Evolutionary conservation across 2,329 filamentous ascomycete genomes (phyloP).

Genomic region (Sarocladium kiliense): DNA sequence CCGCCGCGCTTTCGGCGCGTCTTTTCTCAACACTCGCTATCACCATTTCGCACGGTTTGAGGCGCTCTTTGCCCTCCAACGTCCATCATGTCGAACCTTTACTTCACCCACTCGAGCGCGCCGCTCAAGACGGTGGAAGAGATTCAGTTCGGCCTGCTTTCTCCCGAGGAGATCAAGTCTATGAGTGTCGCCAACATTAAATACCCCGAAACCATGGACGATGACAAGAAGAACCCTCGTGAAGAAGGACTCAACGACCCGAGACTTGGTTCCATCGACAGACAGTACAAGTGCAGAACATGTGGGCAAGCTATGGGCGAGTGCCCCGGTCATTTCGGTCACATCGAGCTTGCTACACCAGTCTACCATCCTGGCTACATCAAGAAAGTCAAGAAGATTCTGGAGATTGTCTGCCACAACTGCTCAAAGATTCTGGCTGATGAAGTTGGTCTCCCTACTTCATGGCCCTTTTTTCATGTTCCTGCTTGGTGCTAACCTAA

Average conservation of each 20-base stretch:
- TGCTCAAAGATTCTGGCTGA: conserved; percentile 97
- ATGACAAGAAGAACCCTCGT: conserved; percentile 84
- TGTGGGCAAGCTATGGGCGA: conserved; percentile 94
- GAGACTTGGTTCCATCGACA: conserved; percentile 91
- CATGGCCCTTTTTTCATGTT: conserved; percentile 43
- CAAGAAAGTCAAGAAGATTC: conserved; percentile 97
- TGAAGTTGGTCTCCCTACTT: conserved; percentile 77
- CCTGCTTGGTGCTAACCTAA: conserved; percentile 54
- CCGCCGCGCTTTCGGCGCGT: conserved; percentile 14
- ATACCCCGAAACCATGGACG: conserved; percentile 99
- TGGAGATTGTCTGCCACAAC: conserved; percentile 98
- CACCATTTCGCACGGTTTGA: conserved; percentile 15
- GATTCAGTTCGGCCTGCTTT: conserved; percentile 97
- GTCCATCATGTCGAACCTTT: conserved; percentile 81
- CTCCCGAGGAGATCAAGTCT: conserved; percentile 97
- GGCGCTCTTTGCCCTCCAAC: conserved; percentile 19
- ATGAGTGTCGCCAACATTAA: conserved; percentile 96
- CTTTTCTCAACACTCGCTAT: conserved; percentile 14
- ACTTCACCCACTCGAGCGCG: conserved; percentile 87
- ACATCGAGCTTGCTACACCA: conserved; percentile 94
- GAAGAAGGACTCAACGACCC: conserved; percentile 93
- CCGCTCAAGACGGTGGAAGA: conserved; percentile 97
- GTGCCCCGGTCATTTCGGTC: conserved; percentile 96
- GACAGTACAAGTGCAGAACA: conserved; percentile 91
- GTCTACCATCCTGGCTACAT: conserved; percentile 96